A percentile compares a stretch with the other conserved stretches of the same genome.
Evolutionary conservation across 179 eudicot genomes (phyloP).

Genomic region (Nepenthes alata): DNA sequence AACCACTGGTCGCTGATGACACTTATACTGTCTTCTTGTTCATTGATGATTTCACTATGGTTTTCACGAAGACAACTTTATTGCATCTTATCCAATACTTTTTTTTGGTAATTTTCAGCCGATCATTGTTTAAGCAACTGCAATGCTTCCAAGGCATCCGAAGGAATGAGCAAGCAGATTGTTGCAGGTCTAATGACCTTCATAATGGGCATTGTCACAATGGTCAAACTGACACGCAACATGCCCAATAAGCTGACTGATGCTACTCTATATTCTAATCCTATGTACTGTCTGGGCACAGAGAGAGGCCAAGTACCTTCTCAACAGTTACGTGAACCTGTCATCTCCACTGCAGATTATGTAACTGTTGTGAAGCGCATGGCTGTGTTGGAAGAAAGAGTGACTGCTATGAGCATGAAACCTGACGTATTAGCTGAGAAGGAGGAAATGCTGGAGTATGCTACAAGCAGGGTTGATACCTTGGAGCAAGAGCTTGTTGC

Average conservation of each 20-base stretch:
- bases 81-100: too few species aligned
- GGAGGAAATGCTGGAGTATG: constrained; percentile 56
- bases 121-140: constrained; percentile 23
- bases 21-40: too few species aligned
- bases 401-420: constrained; percentile 37
- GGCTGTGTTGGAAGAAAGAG: constrained; percentile 63
- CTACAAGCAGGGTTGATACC: constrained; percentile 47
- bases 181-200: constrained; percentile 48
- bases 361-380: constrained; percentile 55
- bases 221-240: constrained; percentile 48
- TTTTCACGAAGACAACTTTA: too few species aligned
- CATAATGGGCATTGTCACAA: constrained; percentile 58
- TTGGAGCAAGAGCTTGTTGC: constrained; percentile 59
- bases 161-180: constrained; percentile 48
- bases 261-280: constrained; percentile 33
- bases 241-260: constrained; percentile 55
- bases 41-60: too few species aligned
- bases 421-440: constrained; percentile 52
- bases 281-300: constrained; percentile 33
- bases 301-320: constrained; percentile 20
- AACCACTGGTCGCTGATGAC: too few species aligned
- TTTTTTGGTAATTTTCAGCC: background rate
- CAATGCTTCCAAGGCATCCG: constrained; percentile 33
- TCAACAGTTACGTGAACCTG: constrained; percentile 22
- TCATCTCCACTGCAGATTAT: constrained; percentile 40